A percentile compares a stretch with the other conserved stretches of the same genome.
These are phyloP conservation scores for Psilocybe tampanensis DNA, from an alignment of 768 basidiomycete genomes.

Conservation along the genomic window DNA sequence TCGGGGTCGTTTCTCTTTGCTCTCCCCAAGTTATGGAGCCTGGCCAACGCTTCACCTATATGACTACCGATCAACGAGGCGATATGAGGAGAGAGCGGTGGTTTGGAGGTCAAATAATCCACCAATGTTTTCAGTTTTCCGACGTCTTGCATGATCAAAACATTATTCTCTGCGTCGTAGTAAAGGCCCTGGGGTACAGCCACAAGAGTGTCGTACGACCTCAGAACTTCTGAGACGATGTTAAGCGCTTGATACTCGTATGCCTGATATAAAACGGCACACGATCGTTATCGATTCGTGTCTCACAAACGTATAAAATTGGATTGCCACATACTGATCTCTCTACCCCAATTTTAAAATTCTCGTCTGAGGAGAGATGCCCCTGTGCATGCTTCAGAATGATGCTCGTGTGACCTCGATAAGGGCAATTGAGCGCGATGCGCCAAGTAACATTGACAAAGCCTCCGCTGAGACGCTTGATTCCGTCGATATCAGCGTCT, in stretches of 20 bases:
- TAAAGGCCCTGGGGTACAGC: constrained; percentile 1
- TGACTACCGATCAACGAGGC: background rate
- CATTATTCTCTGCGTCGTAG: constrained; percentile 4
- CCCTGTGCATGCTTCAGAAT: constrained; percentile 7
- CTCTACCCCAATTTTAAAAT: constrained; percentile 9
- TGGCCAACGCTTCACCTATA: background rate
- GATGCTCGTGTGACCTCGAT: constrained; percentile 7
- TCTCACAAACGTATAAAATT: background rate
- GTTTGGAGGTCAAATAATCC: background rate
- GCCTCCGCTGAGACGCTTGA: constrained; percentile 7
- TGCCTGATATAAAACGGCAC: background rate
- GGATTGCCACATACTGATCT: constrained; percentile 1
- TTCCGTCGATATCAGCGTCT: background rate
- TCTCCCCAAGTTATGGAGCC: background rate
- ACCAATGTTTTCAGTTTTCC: constrained; percentile 1
- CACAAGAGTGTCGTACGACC: background rate
- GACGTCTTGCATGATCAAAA: constrained; percentile 9
- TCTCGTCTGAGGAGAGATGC: constrained; percentile 6
- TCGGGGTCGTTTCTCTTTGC: background rate
- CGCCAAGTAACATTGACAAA: constrained; percentile 7
- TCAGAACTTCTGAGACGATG: background rate
- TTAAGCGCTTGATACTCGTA: constrained; percentile 6
- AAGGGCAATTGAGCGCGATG: constrained; percentile 2
- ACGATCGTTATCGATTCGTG: background rate
- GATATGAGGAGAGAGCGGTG: background rate